Evolutionary conservation across 129 eudicot genomes (phyloP).

Genomic region (Artemisia argyi): DNA sequence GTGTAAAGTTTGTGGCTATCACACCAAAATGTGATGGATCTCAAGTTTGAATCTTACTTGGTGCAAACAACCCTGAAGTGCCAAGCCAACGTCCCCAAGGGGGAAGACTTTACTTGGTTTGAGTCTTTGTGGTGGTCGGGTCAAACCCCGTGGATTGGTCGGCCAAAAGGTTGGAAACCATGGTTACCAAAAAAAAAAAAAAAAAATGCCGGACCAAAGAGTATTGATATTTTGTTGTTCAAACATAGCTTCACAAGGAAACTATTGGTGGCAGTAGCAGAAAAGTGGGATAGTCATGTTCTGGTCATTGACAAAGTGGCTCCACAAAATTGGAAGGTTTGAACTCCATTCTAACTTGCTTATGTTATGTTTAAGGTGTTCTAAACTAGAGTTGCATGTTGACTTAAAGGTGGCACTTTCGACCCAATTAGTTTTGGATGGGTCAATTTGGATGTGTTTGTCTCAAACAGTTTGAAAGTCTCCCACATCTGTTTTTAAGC

Average conservation of each 20-base stretch:
- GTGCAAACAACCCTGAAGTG: no score
- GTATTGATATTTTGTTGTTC: constrained; percentile 7
- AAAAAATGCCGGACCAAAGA: not conserved
- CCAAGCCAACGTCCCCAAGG: no score
- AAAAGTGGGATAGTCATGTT: constrained; percentile 83
- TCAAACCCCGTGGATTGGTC: no score
- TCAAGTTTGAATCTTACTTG: no score
- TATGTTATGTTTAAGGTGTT: not conserved
- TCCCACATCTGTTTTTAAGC: not conserved
- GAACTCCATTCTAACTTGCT: constrained; percentile 23
- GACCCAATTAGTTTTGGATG: not conserved
- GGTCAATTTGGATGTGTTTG: not conserved
- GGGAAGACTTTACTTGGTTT: no score
- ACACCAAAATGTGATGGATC: no score
- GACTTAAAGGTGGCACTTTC: not conserved
- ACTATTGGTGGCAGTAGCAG: constrained; percentile 79
- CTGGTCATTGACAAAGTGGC: constrained; percentile 73
- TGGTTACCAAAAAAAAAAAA: no score
- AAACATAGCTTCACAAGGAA: constrained; percentile 77
- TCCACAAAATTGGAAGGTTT: constrained; percentile 83
- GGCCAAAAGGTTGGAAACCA: no score
- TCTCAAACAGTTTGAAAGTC: no score
- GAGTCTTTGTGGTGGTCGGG: no score
- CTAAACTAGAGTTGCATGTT: not conserved
- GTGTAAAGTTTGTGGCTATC: no score